A percentile compares a stretch with the other conserved stretches of the same genome.
These are phyloP conservation scores for Aspergillus sp. DNA, from an alignment of 2,329 filamentous ascomycete genomes.

Conservation along the genomic window DNA sequence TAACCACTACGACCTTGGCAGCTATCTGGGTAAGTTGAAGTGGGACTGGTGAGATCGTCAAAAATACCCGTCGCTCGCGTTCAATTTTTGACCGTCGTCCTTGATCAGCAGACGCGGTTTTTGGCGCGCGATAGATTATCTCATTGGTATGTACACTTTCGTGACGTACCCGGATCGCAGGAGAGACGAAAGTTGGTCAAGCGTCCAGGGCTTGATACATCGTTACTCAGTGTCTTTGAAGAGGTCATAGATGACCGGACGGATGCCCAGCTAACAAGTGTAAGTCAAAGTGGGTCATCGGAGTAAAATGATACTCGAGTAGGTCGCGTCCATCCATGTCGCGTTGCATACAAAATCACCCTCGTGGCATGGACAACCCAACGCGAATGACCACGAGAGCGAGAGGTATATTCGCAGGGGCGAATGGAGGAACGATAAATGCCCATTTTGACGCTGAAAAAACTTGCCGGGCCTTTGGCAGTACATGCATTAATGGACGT, in stretches of 20 bases:
- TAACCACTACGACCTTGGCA: constrained; percentile 2
- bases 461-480: not conserved
- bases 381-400: not conserved
- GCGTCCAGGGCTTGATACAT: constrained; percentile 3
- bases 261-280: constrained; percentile 1
- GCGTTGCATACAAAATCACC: not conserved
- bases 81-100: not conserved
- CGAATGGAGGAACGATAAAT: not conserved
- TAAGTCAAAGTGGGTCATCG: not conserved
- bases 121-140: constrained; percentile 3
- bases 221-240: not conserved
- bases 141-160: constrained; percentile 4
- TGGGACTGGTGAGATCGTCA: not conserved
- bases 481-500: constrained; percentile 1
- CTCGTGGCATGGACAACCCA: not conserved
- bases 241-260: constrained; percentile 1
- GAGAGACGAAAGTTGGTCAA: constrained; percentile 2
- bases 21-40: constrained; percentile 8
- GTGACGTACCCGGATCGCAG: not conserved
- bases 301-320: not conserved
- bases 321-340: constrained; percentile 1
- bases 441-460: not conserved
- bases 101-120: not conserved
- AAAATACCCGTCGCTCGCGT: not conserved
- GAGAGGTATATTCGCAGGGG: not conserved